Evolutionary conservation across 2,329 filamentous ascomycete genomes (phyloP).

Genomic region (Amylocarpus encephaloides): DNA sequence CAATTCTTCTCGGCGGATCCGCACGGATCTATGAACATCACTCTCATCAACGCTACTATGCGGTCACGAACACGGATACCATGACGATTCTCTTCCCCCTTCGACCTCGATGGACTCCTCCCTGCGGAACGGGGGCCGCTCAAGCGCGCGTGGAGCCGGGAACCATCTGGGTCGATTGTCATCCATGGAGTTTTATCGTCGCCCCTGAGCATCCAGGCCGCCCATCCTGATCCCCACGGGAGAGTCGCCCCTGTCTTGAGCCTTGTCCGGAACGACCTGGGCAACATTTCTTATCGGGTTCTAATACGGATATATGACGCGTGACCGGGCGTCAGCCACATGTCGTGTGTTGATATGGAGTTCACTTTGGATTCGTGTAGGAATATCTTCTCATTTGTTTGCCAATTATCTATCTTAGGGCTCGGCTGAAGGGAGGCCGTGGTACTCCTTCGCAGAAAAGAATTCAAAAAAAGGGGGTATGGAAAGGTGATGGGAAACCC

Average conservation of each 20-base stretch:
- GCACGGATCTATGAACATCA: not conserved
- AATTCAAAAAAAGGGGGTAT: constrained; percentile 1
- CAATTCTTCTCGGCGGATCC: not conserved
- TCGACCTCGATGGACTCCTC: no score
- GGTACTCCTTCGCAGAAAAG: not conserved
- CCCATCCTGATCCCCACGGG: no score
- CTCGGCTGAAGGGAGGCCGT: not conserved
- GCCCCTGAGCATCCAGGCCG: no score
- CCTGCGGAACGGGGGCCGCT: no score
- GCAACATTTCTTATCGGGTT: not conserved
- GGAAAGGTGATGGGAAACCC: not conserved
- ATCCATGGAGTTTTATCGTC: no score
- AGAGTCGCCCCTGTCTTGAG: not conserved
- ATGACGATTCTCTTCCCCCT: not conserved
- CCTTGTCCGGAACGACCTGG: not conserved
- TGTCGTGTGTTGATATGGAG: constrained; percentile 9
- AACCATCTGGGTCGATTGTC: no score
- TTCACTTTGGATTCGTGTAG: constrained; percentile 5
- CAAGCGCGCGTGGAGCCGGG: no score
- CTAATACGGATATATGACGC: constrained; percentile 1
- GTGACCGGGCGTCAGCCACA: constrained; percentile 1
- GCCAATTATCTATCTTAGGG: constrained; percentile 5
- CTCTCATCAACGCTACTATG: not conserved
- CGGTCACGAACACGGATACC: not conserved
- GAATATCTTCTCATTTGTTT: constrained; percentile 10